phyloP scores from a whole-genome alignment of 257 asterid species.

The Solanum ahanhuiri region DNA sequence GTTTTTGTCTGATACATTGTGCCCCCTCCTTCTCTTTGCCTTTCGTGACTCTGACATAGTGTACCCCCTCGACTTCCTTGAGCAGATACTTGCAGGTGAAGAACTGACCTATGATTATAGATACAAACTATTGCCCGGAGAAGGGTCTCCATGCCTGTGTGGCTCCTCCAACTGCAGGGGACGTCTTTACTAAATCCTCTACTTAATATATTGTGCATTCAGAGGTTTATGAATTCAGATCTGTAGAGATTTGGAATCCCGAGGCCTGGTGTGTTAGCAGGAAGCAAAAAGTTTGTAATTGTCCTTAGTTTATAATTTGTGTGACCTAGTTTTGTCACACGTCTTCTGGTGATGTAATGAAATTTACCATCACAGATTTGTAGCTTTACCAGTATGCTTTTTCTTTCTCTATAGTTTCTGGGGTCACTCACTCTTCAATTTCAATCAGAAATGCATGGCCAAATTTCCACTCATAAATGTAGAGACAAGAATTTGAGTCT shows the following conservation, averaged over 20 bases:
- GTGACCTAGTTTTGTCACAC: constrained; percentile 1
- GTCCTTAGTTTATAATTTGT: not conserved
- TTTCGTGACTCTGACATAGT: not conserved
- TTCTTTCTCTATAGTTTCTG: not conserved
- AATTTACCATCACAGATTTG: not conserved
- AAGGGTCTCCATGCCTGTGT: constrained; percentile 73
- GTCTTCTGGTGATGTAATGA: not conserved
- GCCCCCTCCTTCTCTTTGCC: not conserved
- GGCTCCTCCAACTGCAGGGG: constrained; percentile 92
- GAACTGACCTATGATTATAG: constrained; percentile 73
- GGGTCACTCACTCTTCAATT: not conserved
- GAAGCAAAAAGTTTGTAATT: not conserved
- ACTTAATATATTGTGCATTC: not conserved
- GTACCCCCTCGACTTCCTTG: constrained; percentile 1
- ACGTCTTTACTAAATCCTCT: constrained; percentile 38
- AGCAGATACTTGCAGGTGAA: constrained; percentile 81
- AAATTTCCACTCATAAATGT: not conserved
- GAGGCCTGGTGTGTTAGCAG: not conserved
- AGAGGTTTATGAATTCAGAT: not conserved
- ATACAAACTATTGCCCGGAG: constrained; percentile 56
- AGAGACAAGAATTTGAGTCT: not conserved
- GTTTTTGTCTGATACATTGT: not conserved
- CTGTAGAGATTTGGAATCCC: not conserved
- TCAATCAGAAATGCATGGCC: not conserved
- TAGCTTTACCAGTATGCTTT: not conserved